Evolutionary conservation across 345 rosid genomes (phyloP).

Genomic region (Aegle marmelos): DNA sequence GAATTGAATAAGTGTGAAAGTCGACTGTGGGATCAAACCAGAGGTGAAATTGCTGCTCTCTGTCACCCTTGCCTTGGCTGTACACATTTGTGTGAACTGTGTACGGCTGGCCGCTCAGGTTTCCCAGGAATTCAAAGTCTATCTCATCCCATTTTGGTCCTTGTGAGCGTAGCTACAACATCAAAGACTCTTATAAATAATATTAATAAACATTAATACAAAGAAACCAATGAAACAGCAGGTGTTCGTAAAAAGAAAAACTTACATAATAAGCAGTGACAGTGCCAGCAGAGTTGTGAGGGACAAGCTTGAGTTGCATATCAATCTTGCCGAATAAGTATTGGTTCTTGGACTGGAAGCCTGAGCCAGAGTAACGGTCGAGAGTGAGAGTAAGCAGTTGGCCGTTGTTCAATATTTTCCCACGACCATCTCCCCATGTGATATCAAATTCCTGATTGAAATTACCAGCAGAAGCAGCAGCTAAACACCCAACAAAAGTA

Average conservation of each 20-base stretch:
- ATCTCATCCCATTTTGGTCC: slow-evolving; percentile 49
- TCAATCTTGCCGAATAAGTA: slow-evolving; percentile 43
- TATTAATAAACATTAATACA: neutral
- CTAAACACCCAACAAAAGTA: neutral
- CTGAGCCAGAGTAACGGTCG: slow-evolving; percentile 45
- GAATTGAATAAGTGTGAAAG: slow-evolving; percentile 44
- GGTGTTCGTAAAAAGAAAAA: neutral
- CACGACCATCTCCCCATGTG: slow-evolving; percentile 55
- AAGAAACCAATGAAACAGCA: neutral
- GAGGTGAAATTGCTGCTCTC: slow-evolving; percentile 43
- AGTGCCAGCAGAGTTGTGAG: slow-evolving; percentile 50
- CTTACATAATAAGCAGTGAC: slow-evolving; percentile 42
- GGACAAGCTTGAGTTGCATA: slow-evolving; percentile 45
- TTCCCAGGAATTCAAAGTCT: slow-evolving; percentile 50
- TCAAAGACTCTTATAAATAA: too few species aligned
- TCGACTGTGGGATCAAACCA: slow-evolving; percentile 42
- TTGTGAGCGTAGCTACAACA: slow-evolving; percentile 34
- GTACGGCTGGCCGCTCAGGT: slow-evolving; percentile 39
- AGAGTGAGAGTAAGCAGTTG: slow-evolving; percentile 42
- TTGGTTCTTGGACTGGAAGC: slow-evolving; percentile 45
- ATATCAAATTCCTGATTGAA: slow-evolving; percentile 38
- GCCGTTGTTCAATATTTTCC: slow-evolving; percentile 35
- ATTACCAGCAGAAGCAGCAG: slow-evolving; percentile 23
- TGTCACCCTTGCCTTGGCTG: slow-evolving; percentile 37
- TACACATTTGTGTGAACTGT: slow-evolving; percentile 43